Percentiles rank a stretch among this genome's conserved stretches.
Evolutionary conservation across 2,329 filamentous ascomycete genomes (phyloP).

Genomic region (Lachnellula arida): DNA sequence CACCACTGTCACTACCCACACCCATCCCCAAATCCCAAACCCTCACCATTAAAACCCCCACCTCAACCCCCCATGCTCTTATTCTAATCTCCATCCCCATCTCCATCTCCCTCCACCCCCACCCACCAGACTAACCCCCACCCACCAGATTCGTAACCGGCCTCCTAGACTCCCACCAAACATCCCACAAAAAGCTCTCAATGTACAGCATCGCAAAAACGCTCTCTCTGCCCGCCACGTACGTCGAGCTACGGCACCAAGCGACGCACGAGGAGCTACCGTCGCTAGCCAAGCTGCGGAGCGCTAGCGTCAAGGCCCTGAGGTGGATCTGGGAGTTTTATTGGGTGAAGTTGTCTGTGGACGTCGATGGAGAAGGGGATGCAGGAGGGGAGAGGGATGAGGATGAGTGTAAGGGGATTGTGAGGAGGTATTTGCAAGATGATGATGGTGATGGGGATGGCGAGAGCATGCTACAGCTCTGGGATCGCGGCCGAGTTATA

Average conservation of each 20-base stretch:
- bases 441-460: constrained; percentile 20
- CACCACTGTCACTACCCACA: too few relatives aligned
- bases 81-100: neutral
- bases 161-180: constrained; percentile 68
- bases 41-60: too few relatives aligned
- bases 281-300: constrained; percentile 65
- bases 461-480: constrained; percentile 9
- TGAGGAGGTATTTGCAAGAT: constrained; percentile 17
- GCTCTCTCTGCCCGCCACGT: constrained; percentile 67
- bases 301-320: constrained; percentile 64
- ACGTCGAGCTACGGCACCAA: constrained; percentile 86
- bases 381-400: constrained; percentile 1
- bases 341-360: constrained; percentile 53
- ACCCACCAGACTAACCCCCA: constrained; percentile 4
- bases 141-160: constrained; percentile 68
- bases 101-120: neutral
- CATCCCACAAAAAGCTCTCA: constrained; percentile 60
- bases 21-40: too few relatives aligned
- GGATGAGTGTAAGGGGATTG: constrained; percentile 21
- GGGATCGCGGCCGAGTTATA: constrained; percentile 21
- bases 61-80: neutral
- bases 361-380: neutral
- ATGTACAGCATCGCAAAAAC: constrained; percentile 69
- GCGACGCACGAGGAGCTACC: constrained; percentile 87
- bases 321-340: constrained; percentile 88